Evolutionary conservation across 2,329 filamentous ascomycete species (phyloP), one percentile per base, ranked within the genome.

Genomic region (Sordariomycetes sp.): DNA sequence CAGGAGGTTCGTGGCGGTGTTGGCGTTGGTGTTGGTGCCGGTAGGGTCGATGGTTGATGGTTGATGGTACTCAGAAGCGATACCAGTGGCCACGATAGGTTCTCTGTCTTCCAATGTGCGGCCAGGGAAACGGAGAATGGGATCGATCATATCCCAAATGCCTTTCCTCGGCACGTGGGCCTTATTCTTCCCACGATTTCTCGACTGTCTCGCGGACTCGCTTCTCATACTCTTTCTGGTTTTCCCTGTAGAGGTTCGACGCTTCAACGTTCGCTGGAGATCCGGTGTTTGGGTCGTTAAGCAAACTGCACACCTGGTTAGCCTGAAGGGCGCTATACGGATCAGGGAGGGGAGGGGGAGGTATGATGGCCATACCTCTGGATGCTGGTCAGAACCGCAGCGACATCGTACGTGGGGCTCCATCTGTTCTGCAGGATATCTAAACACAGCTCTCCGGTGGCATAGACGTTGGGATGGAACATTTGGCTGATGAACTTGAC

Each of bases 401-500:
- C 94, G 46, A 99, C 94, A 73, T 99, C 94, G 72, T 99, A 99
- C 11, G 94, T 97, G 18, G 94, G 94, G 71, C 93, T 97, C 94
- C 94, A 99, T 64, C 94, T 81, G 70, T 99, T 99, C 74, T 99
- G 94, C 60, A 99, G 74, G 64, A 99, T 99, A 69, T 99, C 94
- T 64, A 99, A 76, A 69, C 94, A 99, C 55, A 99, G 80, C 76
- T 99, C 94, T 61, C 94, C 94, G 0, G 92, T 97, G 57, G 89
- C 92, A 71, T 99, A 99, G 59, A 99, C 94, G 69, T 99, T 99
- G 20, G 94, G 94, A 67, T 99, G 94, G 73, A 99, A 99, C 94
- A 99, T 99, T 71, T 94, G 86, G 73, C 90, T 96, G 71, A 99
- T 96, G 72, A 99, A 99, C 70, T 97, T 97, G 75, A 97, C 94